Conservation (phyloP, 441 rosid genomes). For the Corymbia calophylla region DNA sequence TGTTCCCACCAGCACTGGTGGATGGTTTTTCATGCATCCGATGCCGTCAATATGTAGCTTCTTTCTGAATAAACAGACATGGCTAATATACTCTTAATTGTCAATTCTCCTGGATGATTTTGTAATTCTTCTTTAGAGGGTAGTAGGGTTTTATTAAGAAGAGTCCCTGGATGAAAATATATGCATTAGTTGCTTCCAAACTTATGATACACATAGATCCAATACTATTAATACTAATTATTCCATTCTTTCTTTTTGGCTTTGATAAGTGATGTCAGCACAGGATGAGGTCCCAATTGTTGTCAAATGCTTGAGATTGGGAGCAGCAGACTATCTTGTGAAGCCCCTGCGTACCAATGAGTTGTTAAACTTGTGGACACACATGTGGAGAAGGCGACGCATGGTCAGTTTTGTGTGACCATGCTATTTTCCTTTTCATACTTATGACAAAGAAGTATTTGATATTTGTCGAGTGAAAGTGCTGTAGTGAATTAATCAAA, state of each 20-base stretch:
- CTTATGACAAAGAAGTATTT: neutral
- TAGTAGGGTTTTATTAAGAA: neutral
- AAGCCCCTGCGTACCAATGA: conserved; percentile 89
- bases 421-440: neutral
- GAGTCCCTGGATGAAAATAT: neutral
- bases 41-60: neutral
- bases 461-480: neutral
- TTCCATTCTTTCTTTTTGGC: conserved; percentile 2
- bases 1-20: neutral
- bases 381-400: conserved; percentile 98
- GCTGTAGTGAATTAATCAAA: neutral
- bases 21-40: neutral
- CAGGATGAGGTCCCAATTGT: conserved; percentile 91
- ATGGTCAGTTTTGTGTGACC: conserved; percentile 53
- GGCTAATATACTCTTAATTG: neutral
- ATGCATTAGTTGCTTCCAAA: neutral
- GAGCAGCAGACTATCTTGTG: conserved; percentile 77
- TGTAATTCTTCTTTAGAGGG: neutral
- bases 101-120: neutral
- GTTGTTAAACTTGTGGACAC: conserved; percentile 92
- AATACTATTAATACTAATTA: neutral
- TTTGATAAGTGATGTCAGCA: conserved; percentile 87
- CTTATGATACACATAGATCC: neutral
- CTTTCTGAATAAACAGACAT: neutral
- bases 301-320: conserved; percentile 89